phyloP scores from a whole-genome alignment of 164 flowering plant genomes.

The Umbilicus rupestris region DNA sequence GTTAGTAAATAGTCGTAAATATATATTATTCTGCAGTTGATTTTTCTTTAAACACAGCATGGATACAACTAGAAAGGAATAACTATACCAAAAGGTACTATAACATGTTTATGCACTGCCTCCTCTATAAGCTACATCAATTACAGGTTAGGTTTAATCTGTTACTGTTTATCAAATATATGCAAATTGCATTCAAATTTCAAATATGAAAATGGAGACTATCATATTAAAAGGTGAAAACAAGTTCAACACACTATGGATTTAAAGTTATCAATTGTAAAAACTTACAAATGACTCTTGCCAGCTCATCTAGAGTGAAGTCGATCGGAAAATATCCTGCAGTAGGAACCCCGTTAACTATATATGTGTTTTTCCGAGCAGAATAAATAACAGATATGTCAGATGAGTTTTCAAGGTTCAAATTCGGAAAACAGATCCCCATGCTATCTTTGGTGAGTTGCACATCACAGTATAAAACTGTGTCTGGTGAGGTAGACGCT shows the following conservation, averaged over 20 bases:
- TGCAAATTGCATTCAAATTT: background rate
- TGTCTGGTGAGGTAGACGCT: conserved; percentile 12
- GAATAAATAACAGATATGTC: conserved; percentile 13
- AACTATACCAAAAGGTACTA: no score
- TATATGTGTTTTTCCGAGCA: conserved; percentile 19
- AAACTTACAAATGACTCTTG: conserved; percentile 43
- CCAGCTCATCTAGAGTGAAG: conserved; percentile 38
- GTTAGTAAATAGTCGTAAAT: no score
- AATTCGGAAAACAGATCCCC: conserved; percentile 63
- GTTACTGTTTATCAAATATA: background rate
- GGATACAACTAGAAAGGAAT: no score
- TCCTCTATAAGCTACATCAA: no score
- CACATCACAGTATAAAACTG: conserved; percentile 75
- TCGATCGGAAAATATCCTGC: conserved; percentile 72
- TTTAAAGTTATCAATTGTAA: background rate
- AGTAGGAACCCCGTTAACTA: conserved; percentile 48
- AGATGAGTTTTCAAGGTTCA: conserved; percentile 45
- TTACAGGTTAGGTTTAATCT: no score
- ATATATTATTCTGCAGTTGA: no score
- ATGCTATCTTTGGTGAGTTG: conserved; percentile 70
- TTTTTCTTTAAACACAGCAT: no score
- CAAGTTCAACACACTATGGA: no score
- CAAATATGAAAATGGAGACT: background rate
- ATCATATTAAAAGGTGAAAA: background rate
- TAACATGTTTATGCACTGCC: no score